Evolutionary conservation across 1,139 yeast genomes (phyloP).

Genomic region (Taphrina deformans): DNA sequence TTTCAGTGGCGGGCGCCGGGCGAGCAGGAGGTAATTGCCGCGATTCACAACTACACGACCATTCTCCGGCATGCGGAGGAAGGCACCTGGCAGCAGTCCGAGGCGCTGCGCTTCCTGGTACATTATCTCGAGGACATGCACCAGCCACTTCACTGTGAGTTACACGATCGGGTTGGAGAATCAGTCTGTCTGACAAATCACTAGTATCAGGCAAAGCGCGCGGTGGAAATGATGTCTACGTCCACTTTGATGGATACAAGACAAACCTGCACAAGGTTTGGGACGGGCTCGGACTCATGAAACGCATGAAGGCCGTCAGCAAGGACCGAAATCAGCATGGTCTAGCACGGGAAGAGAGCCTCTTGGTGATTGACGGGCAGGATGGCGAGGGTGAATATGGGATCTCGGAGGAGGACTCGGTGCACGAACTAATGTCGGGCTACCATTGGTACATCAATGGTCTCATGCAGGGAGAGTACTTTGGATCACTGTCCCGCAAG

Average conservation of each 20-base stretch:
- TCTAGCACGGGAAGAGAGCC: neutral
- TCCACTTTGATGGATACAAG: slow-evolving; percentile 23
- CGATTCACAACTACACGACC: slow-evolving; percentile 23
- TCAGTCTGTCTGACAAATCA: no score
- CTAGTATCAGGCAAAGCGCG: slow-evolving; percentile 30
- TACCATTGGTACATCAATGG: slow-evolving; percentile 12
- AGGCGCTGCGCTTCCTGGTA: slow-evolving; percentile 27
- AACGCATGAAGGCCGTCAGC: neutral
- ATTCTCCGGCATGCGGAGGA: slow-evolving; percentile 17
- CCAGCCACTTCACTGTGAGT: slow-evolving; percentile 25
- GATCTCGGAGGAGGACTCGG: neutral
- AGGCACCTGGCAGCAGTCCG: slow-evolving; percentile 20
- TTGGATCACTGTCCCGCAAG: neutral
- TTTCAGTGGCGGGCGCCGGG: slow-evolving; percentile 31
- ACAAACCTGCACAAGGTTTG: slow-evolving; percentile 24
- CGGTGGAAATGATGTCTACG: slow-evolving; percentile 27
- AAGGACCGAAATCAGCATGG: neutral
- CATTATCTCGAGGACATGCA: slow-evolving; percentile 27
- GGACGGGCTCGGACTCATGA: slow-evolving; percentile 28
- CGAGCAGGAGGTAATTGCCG: slow-evolving; percentile 27
- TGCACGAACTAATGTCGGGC: neutral
- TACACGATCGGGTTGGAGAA: no score
- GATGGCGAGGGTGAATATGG: neutral
- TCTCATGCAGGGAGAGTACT: slow-evolving; percentile 2
- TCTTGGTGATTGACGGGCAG: neutral